phyloP scores from a whole-genome alignment of 2,329 filamentous ascomycete species.

The Fusarium sororula region DNA sequence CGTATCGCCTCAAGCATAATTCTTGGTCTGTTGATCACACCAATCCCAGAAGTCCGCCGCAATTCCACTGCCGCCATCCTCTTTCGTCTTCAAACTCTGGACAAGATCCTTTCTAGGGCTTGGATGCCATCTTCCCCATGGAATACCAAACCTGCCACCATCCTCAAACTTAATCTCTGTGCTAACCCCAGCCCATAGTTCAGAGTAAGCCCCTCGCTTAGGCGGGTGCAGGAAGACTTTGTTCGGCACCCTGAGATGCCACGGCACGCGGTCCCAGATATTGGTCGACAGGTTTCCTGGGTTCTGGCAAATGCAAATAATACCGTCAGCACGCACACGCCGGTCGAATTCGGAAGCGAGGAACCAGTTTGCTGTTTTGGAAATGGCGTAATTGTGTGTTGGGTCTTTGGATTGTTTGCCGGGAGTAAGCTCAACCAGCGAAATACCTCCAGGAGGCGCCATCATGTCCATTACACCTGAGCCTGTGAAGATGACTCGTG shows the following conservation, averaged over 20 bases:
- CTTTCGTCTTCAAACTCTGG: not conserved
- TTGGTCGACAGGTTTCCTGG: constrained; percentile 48
- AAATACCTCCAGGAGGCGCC: constrained; percentile 39
- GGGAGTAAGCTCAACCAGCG: constrained; percentile 33
- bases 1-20: rapidly evolving
- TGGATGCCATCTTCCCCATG: constrained; percentile 2
- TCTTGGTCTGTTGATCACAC: not conserved
- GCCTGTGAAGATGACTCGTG: constrained; percentile 43
- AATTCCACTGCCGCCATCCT: not conserved
- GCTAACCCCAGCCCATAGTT: constrained; percentile 52
- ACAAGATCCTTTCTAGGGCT: not conserved
- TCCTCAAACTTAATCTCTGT: constrained; percentile 47
- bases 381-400: constrained; percentile 44
- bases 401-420: constrained; percentile 26
- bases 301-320: constrained; percentile 46
- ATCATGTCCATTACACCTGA: constrained; percentile 40
- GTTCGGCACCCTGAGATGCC: constrained; percentile 20
- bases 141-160: constrained; percentile 3
- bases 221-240: constrained; percentile 43
- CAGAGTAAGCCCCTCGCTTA: constrained; percentile 51
- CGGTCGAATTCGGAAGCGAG: constrained; percentile 46
- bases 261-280: constrained; percentile 21
- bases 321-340: constrained; percentile 22
- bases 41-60: not conserved
- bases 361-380: constrained; percentile 49